Evolutionary conservation across 495 filamentous ascomycete genomes (phyloP).

Genomic region (Geopyxis carbonaria): DNA sequence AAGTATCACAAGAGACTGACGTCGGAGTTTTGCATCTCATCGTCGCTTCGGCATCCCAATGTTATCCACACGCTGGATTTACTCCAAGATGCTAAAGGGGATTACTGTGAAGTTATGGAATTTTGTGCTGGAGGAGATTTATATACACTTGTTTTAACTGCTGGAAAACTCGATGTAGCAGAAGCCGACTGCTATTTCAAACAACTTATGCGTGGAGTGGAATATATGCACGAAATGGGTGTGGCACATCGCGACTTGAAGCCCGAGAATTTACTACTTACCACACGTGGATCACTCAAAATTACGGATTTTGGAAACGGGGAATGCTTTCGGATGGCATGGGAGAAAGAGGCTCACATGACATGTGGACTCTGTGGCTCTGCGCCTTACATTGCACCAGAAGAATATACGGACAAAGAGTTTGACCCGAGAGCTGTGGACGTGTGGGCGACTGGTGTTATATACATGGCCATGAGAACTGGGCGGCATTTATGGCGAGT

Average conservation of each 20-base stretch:
- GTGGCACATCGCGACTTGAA: slow-evolving; percentile 96
- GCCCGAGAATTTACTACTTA: slow-evolving; percentile 90
- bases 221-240: slow-evolving; percentile 99
- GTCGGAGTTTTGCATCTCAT: slow-evolving; percentile 98
- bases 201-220: slow-evolving; percentile 96
- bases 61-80: slow-evolving; percentile 97
- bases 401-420: slow-evolving; percentile 87
- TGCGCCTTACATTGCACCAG: slow-evolving; percentile 91
- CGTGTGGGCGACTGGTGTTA: slow-evolving; percentile 94
- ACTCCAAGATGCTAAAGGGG: slow-evolving; percentile 86
- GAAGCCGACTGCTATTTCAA: slow-evolving; percentile 99
- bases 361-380: slow-evolving; percentile 90
- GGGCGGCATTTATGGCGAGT: slow-evolving; percentile 92
- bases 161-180: slow-evolving; percentile 77
- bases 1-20: slow-evolving; percentile 97
- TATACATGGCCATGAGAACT: slow-evolving; percentile 99
- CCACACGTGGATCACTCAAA: slow-evolving; percentile 83
- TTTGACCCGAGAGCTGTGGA: slow-evolving; percentile 96
- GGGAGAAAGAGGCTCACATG: slow-evolving; percentile 97
- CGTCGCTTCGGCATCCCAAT: slow-evolving; percentile 88
- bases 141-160: slow-evolving; percentile 82
- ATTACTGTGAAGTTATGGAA: slow-evolving; percentile 99
- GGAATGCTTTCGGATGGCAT: slow-evolving; percentile 99
- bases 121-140: slow-evolving; percentile 95
- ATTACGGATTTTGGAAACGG: slow-evolving; percentile 99